Conservation (phyloP, 805 yeast species). For the Suhomyces tanzawaensis region DNA sequence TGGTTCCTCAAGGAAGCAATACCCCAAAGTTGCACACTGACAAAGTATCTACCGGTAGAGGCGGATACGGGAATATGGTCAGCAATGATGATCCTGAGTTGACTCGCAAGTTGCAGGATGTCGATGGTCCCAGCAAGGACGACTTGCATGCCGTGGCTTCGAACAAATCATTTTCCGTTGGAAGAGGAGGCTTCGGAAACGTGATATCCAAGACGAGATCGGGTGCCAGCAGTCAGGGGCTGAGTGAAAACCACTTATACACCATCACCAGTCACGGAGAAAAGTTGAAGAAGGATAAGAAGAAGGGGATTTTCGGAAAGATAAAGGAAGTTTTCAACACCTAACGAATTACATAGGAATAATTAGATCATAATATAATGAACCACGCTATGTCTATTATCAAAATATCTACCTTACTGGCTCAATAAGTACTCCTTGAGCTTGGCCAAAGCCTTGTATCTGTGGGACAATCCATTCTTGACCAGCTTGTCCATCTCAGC, state of each 20-base stretch:
- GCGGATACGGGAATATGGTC: slow-evolving; percentile 77
- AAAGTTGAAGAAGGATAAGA: slow-evolving; percentile 16
- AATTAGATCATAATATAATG: no score
- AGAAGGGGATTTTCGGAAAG: slow-evolving; percentile 41
- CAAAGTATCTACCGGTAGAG: slow-evolving; percentile 69
- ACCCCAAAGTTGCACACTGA: slow-evolving; percentile 58
- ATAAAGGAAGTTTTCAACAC: slow-evolving; percentile 44
- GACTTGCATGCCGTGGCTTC: slow-evolving; percentile 45
- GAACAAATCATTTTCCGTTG: slow-evolving; percentile 48
- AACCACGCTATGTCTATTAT: no score
- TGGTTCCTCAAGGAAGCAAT: slow-evolving; percentile 57
- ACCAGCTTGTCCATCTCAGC: slow-evolving; percentile 81
- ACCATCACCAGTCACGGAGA: slow-evolving; percentile 37
- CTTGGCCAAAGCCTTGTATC: slow-evolving; percentile 78
- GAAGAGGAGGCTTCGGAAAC: slow-evolving; percentile 69
- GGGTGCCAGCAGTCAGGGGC: slow-evolving; percentile 19
- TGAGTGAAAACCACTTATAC: slow-evolving; percentile 22
- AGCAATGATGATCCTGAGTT: slow-evolving; percentile 56
- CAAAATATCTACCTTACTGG: slow-evolving; percentile 8
- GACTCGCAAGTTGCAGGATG: slow-evolving; percentile 66
- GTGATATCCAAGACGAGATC: slow-evolving; percentile 39
- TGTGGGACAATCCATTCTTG: slow-evolving; percentile 83
- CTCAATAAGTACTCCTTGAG: slow-evolving; percentile 53
- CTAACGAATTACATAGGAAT: no score
- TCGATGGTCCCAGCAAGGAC: slow-evolving; percentile 39